Base-by-base conservation (phyloP, 169 alveolate genomes). In the Eimeria falciformis region DNA sequence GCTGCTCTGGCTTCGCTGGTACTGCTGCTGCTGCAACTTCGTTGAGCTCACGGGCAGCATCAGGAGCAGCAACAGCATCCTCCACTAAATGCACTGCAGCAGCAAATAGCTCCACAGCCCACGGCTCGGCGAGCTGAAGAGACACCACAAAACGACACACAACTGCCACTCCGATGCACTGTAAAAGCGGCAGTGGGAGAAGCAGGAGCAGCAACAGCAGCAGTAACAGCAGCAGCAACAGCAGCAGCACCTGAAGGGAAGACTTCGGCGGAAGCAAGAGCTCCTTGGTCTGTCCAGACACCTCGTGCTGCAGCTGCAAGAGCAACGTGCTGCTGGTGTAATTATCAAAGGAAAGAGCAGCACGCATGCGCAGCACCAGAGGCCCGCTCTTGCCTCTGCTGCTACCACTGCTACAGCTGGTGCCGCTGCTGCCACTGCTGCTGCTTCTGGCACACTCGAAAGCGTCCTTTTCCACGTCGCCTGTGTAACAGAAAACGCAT, bases 391-490 rank as follows among this genome's bases (percentile, higher is more conserved):
- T 50, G 47, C 17, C 25, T 9, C 17, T 12, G 33, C 7, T 14
- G n/a, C 37, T 21, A 17, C 77, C n/a, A 14, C 77, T 65, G 33
- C 77, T 65, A 14, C 77, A 7, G 71, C 56, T 14, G 81, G 50
- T 40, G 91, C 62, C 56, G 78, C 58, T 53, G 58, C 90, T 81
- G 78, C 77, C 56, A 58, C 81, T 83, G 91, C 81, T 83, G 81
- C 81, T 58, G 91, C 81, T 33, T 78, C 91, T 83, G 81, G 33
- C 18, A 45, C 79, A 65, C 0, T 40, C 77, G 1, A 58, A 62
- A 65, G 47, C 18, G 27, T 82, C 69, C 58, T n/a, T 37, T 7
- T 62, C 75, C 55, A 45, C 43, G 11, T 23, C 27, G 73, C 78
- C 65, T 3, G 62, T 9, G 58, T 33, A 45, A 45, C 46, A 65